Conservation (phyloP, 805 yeast species). For the Starmerella bombicola region DNA sequence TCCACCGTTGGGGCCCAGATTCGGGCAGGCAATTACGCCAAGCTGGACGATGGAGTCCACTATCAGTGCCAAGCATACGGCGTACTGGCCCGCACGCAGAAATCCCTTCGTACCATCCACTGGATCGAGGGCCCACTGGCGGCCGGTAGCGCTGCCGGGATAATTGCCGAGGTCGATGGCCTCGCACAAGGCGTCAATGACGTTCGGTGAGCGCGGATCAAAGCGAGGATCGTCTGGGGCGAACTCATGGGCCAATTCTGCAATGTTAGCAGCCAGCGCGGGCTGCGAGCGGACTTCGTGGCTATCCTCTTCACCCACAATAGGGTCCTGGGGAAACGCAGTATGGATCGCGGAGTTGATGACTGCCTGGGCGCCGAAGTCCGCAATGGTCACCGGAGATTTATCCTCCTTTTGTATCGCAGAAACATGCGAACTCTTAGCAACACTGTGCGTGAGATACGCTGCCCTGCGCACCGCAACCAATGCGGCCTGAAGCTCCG, state of each 20-base stretch:
- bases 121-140: conserved; percentile 97
- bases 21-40: conserved; percentile 96
- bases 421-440: conserved; percentile 18
- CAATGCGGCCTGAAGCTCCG: conserved; percentile 69
- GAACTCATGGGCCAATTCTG: conserved; percentile 44
- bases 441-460: conserved; percentile 51
- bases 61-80: conserved; percentile 83
- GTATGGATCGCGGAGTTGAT: conserved; percentile 68
- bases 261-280: conserved; percentile 42
- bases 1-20: conserved; percentile 60
- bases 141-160: conserved; percentile 61
- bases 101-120: conserved; percentile 98
- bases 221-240: conserved; percentile 29
- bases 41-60: conserved; percentile 74
- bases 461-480: conserved; percentile 86
- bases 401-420: conserved; percentile 65
- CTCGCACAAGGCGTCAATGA: conserved; percentile 41
- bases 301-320: conserved; percentile 93
- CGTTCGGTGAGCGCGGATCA: conserved; percentile 23
- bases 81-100: conserved; percentile 89
- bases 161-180: conserved; percentile 72
- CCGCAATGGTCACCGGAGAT: conserved; percentile 92
- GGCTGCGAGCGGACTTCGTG: conserved; percentile 44
- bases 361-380: conserved; percentile 90
- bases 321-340: conserved; percentile 71